Base-by-base conservation (phyloP, 2,329 filamentous ascomycete genomes). In the Diaporthe longicolla region DNA sequence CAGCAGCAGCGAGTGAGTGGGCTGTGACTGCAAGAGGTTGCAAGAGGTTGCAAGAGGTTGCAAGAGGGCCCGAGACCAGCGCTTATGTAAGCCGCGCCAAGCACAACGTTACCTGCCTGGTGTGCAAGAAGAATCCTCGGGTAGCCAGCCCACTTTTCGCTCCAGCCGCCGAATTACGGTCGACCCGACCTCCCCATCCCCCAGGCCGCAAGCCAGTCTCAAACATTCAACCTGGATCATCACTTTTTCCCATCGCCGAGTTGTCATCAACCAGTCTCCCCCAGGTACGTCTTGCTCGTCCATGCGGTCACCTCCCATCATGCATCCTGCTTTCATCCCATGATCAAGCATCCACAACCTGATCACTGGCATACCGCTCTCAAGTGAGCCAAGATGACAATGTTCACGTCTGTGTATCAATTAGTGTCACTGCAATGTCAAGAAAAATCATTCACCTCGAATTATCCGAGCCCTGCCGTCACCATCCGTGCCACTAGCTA, bases 211-310 rank as follows among this genome's bases (percentile, higher is more conserved):
- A 48, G 63, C 63, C 63, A 68, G 63, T 54, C 63, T 68, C 63
- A 68, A 68, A 68, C 63, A 24, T 68, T 68, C 54, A 48, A 68
- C 63, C 63, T 68, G 74, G 72, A 75, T 74, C 74, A 75, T 75
- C 74, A 75, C 57, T 74, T 57, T 74, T 75, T 73, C 63, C 63
- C 63, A 68, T 68, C 63, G 63, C 63, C 63, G 63, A 68, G 48
- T 54, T 68, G 48, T 68, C 63, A 68, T 68, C 74, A 75, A 74
- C 63, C 45, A 61, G 54, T 63, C 70, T 59, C 52, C 52, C 40
- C 65, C 58, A 74, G 74, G 74, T 75, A 74, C 61, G 74, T 74
- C 52, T 70, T 45, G 63, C 26, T 37, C 32, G 65, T 65, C 35
- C 40, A 52, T 50, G 61, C 63, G 63, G n/a, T 57, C 54, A 65